Evolutionary conservation across 2,329 filamentous ascomycete species (phyloP), one percentile per base, ranked within the genome.

Genomic region (Monilinia polystroma): DNA sequence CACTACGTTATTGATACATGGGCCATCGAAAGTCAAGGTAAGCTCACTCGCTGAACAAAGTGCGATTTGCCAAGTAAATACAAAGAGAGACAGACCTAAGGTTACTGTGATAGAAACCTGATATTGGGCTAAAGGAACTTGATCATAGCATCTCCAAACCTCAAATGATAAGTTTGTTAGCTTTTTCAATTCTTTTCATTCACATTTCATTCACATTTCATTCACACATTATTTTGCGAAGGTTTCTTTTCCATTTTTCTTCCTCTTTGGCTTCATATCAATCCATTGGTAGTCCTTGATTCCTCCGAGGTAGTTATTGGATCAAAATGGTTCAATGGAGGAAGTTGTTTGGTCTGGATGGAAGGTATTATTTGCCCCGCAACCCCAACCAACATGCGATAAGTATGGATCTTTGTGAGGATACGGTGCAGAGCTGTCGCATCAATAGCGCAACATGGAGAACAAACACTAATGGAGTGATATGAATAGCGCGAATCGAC

Each of bases 261-360:
- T 49, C 6, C 35, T n/a, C 1, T 45, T n/a, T 35, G 26, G 29
- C 6, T 16, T 7, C 20, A n/a, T 35, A 29, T 43, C 56, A 32
- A 66, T 58, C 38, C 35, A 45, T 14, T 35, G 32, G 6, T 35
- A 35, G 32, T 3, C 6, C 4, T 35, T 35, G 5, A 35, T 35
- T 4, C 32, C 32, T 35, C 4, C 3, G 4, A 8, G 32, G 32
- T 3, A 66, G 20, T 11, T 12, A 38, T 11, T 43, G 12, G n/a
- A 52, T 58, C 57, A 70, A 67, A 20, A 74, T 77, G 74, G 73
- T 76, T 35, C 70, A 72, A 52, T 77, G 75, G 75, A 74, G 64
- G 67, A 73, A 68, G 63, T 60, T 77, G 16, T 75, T 77, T 63
- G 72, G 74, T 8, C 47, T 75, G n/a, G 71, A 74, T 60, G 70